phyloP scores from a whole-genome alignment of 371 early-diverging fungal species.

The Actinomortierella wolfii region DNA sequence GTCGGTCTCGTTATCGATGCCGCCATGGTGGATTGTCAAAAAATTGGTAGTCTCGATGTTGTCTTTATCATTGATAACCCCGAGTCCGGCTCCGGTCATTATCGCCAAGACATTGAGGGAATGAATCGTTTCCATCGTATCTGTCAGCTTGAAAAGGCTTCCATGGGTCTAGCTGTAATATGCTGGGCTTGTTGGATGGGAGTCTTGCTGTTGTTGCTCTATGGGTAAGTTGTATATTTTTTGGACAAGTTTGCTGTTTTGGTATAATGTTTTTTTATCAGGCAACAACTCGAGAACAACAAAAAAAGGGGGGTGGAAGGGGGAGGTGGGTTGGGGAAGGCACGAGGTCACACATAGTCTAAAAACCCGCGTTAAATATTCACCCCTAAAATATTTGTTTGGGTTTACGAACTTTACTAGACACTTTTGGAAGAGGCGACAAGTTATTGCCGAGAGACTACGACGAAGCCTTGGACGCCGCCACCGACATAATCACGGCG shows the following conservation, averaged over 20 bases:
- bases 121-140: slow-evolving; percentile 12
- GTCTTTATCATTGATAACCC: slow-evolving; percentile 17
- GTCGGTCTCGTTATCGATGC: slow-evolving; percentile 38
- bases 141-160: slow-evolving; percentile 38
- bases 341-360: too few relatives aligned
- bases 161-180: slow-evolving; percentile 25
- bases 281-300: not conserved
- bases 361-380: too few relatives aligned
- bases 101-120: too few relatives aligned
- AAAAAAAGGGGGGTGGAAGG: not conserved
- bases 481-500: not conserved
- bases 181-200: slow-evolving; percentile 47
- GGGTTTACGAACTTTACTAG: slow-evolving; percentile 1
- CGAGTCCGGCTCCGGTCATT: not conserved
- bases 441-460: slow-evolving; percentile 30
- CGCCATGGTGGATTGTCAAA: slow-evolving; percentile 30
- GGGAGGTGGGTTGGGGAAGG: too few relatives aligned
- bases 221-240: slow-evolving; percentile 25
- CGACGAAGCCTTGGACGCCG: slow-evolving; percentile 22
- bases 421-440: slow-evolving; percentile 46
- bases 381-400: not conserved
- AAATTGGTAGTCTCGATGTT: slow-evolving; percentile 13
- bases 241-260: not conserved
- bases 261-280: slow-evolving; percentile 6
- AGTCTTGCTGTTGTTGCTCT: slow-evolving; percentile 35